A percentile compares a stretch with the other conserved stretches of the same genome.
phyloP scores from a whole-genome alignment of 176 grass and related monocot species.

The Areca catechu region DNA sequence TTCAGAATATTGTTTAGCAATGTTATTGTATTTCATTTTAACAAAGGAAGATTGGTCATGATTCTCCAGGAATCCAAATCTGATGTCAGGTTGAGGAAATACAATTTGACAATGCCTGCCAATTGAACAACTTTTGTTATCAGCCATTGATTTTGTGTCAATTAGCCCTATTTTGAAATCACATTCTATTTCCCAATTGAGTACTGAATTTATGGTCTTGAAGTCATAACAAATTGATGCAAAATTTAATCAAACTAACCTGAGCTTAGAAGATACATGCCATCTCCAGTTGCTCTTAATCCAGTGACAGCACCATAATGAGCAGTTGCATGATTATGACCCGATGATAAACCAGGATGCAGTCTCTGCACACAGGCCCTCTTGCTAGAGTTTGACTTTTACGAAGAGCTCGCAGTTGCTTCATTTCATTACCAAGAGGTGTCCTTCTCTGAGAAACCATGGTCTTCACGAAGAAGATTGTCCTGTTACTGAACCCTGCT shows the following conservation, averaged over 20 bases:
- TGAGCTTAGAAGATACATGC: slow-evolving; percentile 96
- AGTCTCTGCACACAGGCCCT: slow-evolving; percentile 34
- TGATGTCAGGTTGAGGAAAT: too few relatives aligned
- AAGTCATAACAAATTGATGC: too few relatives aligned
- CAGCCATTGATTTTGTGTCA: too few relatives aligned
- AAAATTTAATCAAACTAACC: slow-evolving; percentile 35
- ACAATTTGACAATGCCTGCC: too few relatives aligned
- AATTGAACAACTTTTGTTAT: too few relatives aligned
- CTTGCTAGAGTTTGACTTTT: slow-evolving; percentile 29
- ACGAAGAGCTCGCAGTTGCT: slow-evolving; percentile 22
- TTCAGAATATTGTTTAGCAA: too few relatives aligned
- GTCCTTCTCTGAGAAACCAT: slow-evolving; percentile 26
- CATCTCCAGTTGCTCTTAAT: slow-evolving; percentile 70
- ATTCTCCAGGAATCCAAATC: too few relatives aligned
- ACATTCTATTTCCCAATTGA: too few relatives aligned
- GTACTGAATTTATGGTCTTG: too few relatives aligned
- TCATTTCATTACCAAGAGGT: slow-evolving; percentile 33
- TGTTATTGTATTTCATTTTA: too few relatives aligned
- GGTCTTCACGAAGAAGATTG: slow-evolving; percentile 40
- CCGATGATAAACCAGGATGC: slow-evolving; percentile 65
- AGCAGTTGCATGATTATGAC: slow-evolving; percentile 62
- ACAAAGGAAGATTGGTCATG: too few relatives aligned
- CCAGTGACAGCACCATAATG: slow-evolving; percentile 96
- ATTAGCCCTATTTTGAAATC: too few relatives aligned
- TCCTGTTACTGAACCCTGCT: slow-evolving; percentile 13